phyloP scores from a whole-genome alignment of 1,284 basidiomycete genomes.

The Cystobasidium slooffiae region DNA sequence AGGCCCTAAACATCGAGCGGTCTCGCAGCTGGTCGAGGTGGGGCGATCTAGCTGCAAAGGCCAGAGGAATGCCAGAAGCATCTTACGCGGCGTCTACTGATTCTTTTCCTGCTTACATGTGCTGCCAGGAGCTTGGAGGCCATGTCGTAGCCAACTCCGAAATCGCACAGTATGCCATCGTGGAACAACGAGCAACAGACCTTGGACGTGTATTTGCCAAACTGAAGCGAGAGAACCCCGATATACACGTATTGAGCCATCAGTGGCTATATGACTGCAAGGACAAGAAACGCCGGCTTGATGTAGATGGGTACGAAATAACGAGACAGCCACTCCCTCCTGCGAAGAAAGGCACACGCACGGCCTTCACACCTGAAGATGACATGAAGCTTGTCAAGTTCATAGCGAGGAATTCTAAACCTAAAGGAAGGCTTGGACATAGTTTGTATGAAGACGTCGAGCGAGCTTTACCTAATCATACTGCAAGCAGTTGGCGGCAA shows the following conservation, averaged over 20 bases:
- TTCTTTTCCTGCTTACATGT: not conserved
- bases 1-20: slow-evolving; percentile 19
- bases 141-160: slow-evolving; percentile 9
- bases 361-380: slow-evolving; percentile 33
- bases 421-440: slow-evolving; percentile 10
- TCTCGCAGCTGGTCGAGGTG: slow-evolving; percentile 24
- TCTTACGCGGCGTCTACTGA: not conserved
- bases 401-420: slow-evolving; percentile 7
- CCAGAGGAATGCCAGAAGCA: no score
- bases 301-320: slow-evolving; percentile 19
- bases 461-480: slow-evolving; percentile 20
- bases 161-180: slow-evolving; percentile 34
- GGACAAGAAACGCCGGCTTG: slow-evolving; percentile 1
- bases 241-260: slow-evolving; percentile 28
- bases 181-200: slow-evolving; percentile 31
- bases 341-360: slow-evolving; percentile 35
- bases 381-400: slow-evolving; percentile 33
- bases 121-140: slow-evolving; percentile 26
- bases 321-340: slow-evolving; percentile 15
- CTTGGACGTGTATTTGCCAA: slow-evolving; percentile 19
- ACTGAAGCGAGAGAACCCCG: slow-evolving; percentile 23
- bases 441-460: slow-evolving; percentile 26
- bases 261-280: slow-evolving; percentile 36
- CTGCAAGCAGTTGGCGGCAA: slow-evolving; percentile 29
- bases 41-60: not conserved